These are phyloP conservation scores for Fagus crenata DNA, from an alignment of 306 rosid genomes.

Conservation along the genomic window DNA sequence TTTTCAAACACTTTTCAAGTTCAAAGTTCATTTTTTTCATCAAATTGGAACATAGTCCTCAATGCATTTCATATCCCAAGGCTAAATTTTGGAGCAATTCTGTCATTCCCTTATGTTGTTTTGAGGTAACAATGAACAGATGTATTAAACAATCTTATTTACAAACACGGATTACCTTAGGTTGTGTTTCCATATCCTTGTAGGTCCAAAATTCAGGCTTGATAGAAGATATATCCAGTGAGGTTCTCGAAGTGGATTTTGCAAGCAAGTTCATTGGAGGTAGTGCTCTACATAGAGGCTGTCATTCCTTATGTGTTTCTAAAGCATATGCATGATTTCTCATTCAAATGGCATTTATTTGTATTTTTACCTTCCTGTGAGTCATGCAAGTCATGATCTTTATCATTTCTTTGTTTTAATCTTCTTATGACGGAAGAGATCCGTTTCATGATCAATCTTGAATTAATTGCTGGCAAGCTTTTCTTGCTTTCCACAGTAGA, in stretches of 20 bases:
- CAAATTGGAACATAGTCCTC: conserved; percentile 31
- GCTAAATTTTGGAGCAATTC: conserved; percentile 71
- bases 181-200: conserved; percentile 24
- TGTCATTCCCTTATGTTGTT: conserved; percentile 58
- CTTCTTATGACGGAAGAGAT: conserved; percentile 76
- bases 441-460: conserved; percentile 89
- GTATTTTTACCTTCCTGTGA: conserved; percentile 19
- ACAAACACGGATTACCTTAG: conserved; percentile 2
- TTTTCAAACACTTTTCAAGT: conserved; percentile 81
- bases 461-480: conserved; percentile 82
- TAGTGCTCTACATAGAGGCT: conserved; percentile 80
- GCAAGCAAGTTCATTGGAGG: conserved; percentile 91
- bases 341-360: conserved; percentile 15
- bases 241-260: conserved; percentile 87
- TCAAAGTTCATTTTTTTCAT: conserved; percentile 63
- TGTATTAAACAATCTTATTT: conserved; percentile 3
- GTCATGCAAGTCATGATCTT: conserved; percentile 21
- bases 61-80: conserved; percentile 56
- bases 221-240: conserved; percentile 76
- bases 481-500: conserved; percentile 89
- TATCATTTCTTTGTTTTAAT: conserved; percentile 25
- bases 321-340: conserved; percentile 9
- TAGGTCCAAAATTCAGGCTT: conserved; percentile 70
- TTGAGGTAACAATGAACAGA: conserved; percentile 55
- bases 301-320: conserved; percentile 29